Conservation (phyloP, 2,329 filamentous ascomycete genomes). For the Thielaviopsis cerberus region DNA sequence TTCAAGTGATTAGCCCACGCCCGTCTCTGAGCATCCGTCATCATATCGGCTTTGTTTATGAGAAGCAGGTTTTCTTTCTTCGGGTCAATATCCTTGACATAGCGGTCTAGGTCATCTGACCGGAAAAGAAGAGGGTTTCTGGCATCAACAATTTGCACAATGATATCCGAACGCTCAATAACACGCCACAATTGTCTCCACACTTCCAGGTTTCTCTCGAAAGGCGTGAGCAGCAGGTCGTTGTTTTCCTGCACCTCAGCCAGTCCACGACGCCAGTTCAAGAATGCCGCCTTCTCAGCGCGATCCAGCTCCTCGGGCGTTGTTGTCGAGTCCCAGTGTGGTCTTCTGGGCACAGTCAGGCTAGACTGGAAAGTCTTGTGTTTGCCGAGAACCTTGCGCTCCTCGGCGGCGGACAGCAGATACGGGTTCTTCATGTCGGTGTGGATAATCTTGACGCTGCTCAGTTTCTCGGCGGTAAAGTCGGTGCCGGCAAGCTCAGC, state of each 20-base stretch:
- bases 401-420: constrained; percentile 67
- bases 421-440: constrained; percentile 92
- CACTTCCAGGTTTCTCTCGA: constrained; percentile 91
- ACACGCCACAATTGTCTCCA: constrained; percentile 98
- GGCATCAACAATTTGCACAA: constrained; percentile 97
- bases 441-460: constrained; percentile 97
- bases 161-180: constrained; percentile 83
- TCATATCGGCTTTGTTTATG: constrained; percentile 99
- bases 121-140: constrained; percentile 86
- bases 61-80: constrained; percentile 80
- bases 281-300: constrained; percentile 59
- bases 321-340: constrained; percentile 71
- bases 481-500: constrained; percentile 95
- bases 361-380: constrained; percentile 62
- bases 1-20: constrained; percentile 78
- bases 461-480: constrained; percentile 97
- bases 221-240: constrained; percentile 90
- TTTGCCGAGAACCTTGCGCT: constrained; percentile 59
- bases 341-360: constrained; percentile 76
- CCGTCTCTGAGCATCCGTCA: constrained; percentile 67
- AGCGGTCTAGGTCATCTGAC: constrained; percentile 78
- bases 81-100: constrained; percentile 80
- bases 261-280: constrained; percentile 76
- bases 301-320: constrained; percentile 66
- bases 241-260: constrained; percentile 88